Percentiles rank a stretch among this genome's conserved stretches.
These are phyloP conservation scores for Typha latifolia DNA, from an alignment of 176 grass and related monocot genomes.

Conservation along the genomic window DNA sequence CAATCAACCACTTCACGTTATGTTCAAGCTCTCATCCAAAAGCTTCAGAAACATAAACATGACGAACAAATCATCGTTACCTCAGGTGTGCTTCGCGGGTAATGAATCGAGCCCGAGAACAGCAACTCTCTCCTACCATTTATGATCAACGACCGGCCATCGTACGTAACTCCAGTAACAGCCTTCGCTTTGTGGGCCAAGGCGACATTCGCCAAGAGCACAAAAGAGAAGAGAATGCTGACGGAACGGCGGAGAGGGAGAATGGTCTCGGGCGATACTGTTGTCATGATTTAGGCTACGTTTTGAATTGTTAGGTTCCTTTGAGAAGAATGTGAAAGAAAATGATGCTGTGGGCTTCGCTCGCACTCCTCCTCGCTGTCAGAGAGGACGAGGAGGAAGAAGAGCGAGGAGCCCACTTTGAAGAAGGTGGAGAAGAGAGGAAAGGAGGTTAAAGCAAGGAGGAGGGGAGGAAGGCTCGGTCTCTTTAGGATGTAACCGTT, in stretches of 20 bases:
- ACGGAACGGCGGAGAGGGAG: background rate
- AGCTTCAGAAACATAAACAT: background rate
- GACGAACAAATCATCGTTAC: conserved; percentile 1
- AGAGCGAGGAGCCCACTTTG: background rate
- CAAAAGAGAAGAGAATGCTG: conserved; percentile 16
- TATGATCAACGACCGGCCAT: conserved; percentile 64
- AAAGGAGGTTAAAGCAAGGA: conserved; percentile 1
- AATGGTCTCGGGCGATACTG: background rate
- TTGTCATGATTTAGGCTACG: background rate
- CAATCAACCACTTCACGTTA: background rate
- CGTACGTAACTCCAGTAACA: conserved; percentile 35
- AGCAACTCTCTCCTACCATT: conserved; percentile 61
- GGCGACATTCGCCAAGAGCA: background rate
- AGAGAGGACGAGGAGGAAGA: background rate
- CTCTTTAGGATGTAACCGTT: too few species aligned
- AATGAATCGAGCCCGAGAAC: conserved; percentile 86
- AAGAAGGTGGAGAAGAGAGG: background rate
- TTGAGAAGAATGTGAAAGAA: background rate
- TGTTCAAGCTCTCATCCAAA: background rate
- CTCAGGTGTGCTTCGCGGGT: conserved; percentile 57
- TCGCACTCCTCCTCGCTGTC: background rate
- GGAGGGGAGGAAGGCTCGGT: background rate
- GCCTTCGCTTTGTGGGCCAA: conserved; percentile 1
- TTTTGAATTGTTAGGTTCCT: background rate
- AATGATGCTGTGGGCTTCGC: background rate